Percentiles rank a stretch among this genome's conserved stretches.
Evolutionary conservation across 2,329 filamentous ascomycete species (phyloP).

Genomic region (Neofusicoccum kwambonambiense): DNA sequence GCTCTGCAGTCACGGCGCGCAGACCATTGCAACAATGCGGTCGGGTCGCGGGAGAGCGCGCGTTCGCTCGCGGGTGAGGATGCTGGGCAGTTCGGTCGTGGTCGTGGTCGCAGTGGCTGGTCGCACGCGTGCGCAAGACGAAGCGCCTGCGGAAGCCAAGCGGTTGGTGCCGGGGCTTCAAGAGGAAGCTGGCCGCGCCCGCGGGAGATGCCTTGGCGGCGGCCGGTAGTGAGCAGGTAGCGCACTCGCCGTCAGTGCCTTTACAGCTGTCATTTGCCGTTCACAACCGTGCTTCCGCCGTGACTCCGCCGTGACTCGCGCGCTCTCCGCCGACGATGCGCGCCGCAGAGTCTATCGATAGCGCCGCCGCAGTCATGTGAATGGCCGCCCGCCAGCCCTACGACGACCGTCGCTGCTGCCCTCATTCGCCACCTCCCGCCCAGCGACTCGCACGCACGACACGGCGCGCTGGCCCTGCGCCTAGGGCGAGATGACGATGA

Average conservation of each 20-base stretch:
- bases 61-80: too few species aligned
- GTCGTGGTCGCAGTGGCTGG: slow-evolving; percentile 1
- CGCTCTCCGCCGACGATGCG: background rate
- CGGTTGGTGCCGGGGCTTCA: slow-evolving; percentile 11
- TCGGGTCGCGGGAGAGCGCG: background rate
- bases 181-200: background rate
- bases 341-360: background rate
- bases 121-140: slow-evolving; percentile 3
- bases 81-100: background rate
- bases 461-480: background rate
- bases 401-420: background rate
- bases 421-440: background rate
- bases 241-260: slow-evolving; percentile 1
- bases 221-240: background rate
- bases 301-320: background rate
- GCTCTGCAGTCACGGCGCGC: background rate
- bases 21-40: background rate
- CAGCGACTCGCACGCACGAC: background rate
- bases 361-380: background rate
- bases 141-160: slow-evolving; percentile 1
- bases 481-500: background rate
- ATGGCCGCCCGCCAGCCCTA: slow-evolving; percentile 4
- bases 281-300: background rate
- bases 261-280: background rate
- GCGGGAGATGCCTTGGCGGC: background rate